Evolutionary conservation across 2,329 filamentous ascomycete genomes (phyloP).

Genomic region (Sphaerulina populicola): DNA sequence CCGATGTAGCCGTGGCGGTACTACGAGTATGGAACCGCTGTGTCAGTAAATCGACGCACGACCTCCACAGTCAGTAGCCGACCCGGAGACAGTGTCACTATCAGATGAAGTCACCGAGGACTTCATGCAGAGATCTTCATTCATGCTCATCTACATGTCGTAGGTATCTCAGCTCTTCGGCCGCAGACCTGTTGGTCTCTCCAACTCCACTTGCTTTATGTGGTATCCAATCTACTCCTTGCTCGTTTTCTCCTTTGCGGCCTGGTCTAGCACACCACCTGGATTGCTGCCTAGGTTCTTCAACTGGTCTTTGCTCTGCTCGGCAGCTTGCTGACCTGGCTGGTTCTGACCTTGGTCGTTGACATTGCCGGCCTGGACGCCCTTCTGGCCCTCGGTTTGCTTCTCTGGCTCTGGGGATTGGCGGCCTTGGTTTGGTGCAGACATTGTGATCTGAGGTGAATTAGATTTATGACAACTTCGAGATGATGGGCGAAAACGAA

Average conservation of each 20-base stretch:
- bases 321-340: conserved; percentile 40
- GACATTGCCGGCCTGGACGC: conserved; percentile 41
- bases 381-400: conserved; percentile 55
- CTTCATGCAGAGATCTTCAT: neutral
- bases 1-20: too few relatives aligned
- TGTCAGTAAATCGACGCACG: too few relatives aligned
- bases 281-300: conserved; percentile 59
- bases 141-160: neutral
- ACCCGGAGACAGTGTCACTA: too few relatives aligned
- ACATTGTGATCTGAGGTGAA: conserved; percentile 46
- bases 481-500: too few relatives aligned
- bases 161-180: neutral
- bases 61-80: neutral
- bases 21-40: too few relatives aligned
- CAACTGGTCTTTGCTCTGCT: conserved; percentile 44
- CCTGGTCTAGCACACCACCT: conserved; percentile 53
- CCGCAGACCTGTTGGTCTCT: neutral
- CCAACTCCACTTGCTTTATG: neutral
- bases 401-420: conserved; percentile 68
- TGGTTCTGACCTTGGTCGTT: conserved; percentile 39
- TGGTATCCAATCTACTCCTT: neutral
- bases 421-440: conserved; percentile 54
- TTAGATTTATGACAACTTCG: neutral
- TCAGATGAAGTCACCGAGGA: neutral
- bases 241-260: conserved; percentile 51